These are phyloP conservation scores for Panicum hallii DNA, from an alignment of 202 grass and related monocot species.

Conservation along the genomic window DNA sequence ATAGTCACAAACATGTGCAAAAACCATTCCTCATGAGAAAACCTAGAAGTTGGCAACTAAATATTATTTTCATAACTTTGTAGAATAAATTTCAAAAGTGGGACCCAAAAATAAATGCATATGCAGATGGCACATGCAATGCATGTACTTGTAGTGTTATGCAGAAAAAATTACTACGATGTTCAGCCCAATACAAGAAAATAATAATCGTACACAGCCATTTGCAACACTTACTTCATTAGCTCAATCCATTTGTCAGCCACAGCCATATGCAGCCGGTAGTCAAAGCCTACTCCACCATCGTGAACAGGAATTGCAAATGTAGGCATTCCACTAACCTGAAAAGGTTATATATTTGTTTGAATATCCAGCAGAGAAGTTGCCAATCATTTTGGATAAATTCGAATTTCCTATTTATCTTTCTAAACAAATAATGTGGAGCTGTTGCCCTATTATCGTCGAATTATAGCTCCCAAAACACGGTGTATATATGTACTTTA, in stretches of 20 bases:
- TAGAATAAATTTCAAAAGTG: slow-evolving; percentile 14
- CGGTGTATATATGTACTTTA: slow-evolving; percentile 1
- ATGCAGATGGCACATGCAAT: slow-evolving; percentile 1
- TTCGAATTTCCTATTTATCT: slow-evolving; percentile 24
- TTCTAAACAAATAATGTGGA: slow-evolving; percentile 21
- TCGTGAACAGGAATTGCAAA: slow-evolving; percentile 85
- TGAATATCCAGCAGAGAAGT: slow-evolving; percentile 34
- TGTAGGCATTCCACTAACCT: slow-evolving; percentile 99
- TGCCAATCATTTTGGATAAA: slow-evolving; percentile 37
- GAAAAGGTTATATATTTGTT: slow-evolving; percentile 43
- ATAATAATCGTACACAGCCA: neutral
- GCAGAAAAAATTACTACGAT: slow-evolving; percentile 24
- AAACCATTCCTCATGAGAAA: slow-evolving; percentile 5
- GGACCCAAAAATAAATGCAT: slow-evolving; percentile 21
- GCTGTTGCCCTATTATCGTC: neutral
- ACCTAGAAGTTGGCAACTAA: neutral
- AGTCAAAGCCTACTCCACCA: slow-evolving; percentile 95
- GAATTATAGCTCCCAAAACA: slow-evolving; percentile 6
- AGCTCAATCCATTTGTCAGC: slow-evolving; percentile 99
- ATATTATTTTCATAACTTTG: neutral
- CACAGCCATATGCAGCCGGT: slow-evolving; percentile 96
- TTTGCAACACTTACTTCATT: slow-evolving; percentile 73
- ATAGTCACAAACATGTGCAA: neutral
- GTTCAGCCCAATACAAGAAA: slow-evolving; percentile 30
- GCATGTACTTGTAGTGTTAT: slow-evolving; percentile 1